Base-by-base conservation (phyloP, 1,139 yeast species). In the Candida sanyaensis region DNA sequence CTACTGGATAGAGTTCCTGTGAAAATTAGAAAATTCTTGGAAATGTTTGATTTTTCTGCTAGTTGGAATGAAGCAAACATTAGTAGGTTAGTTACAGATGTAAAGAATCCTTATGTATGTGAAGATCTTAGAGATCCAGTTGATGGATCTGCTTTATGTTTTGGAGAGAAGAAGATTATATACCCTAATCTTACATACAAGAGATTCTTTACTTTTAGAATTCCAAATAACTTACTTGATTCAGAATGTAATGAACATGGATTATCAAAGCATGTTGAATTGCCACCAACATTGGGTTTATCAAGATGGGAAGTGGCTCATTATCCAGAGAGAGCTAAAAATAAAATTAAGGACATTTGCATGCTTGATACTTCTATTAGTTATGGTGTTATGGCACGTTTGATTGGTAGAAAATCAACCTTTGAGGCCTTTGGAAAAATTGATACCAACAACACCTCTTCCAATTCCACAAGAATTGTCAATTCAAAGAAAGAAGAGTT, bases 11-110 rank as follows among this genome's bases (percentile, higher is more conserved):
- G 47, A 32, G 51, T 47, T 8, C 65, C 61, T 8, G 52, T 57
- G 2, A 52, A 49, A 28, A 51, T 47, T 34, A 40, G 50, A 23
- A 55, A 54, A 23, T 55, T 55, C 42, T 58, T 75, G 51, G 75
- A 75, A 50, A 74, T 75, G 78, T 72, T 69, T 55, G 80, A 75
- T 53, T 73, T 73, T 48, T 61, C 65, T 37, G 78, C 77, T 2
- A 66, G 75, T 33, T 73, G 69, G 68, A 66, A 68, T 50, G 60
- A 59, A 32, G 69, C 63, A 1, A 54, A 61, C 38, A 63, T 74
- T 31, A 63, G 66, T 53, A 52, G 78, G n/a, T 57, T 73, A 24
- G 50, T 67, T 3, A 60, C 69, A 1, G 77, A 70, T 23, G 54
- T 49, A n/a, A 42, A 41, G 6, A 46, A 54, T 12, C 57, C 64